These are phyloP conservation scores for Fusarium continuum DNA, from an alignment of 2,329 filamentous ascomycete genomes.

Conservation along the genomic window DNA sequence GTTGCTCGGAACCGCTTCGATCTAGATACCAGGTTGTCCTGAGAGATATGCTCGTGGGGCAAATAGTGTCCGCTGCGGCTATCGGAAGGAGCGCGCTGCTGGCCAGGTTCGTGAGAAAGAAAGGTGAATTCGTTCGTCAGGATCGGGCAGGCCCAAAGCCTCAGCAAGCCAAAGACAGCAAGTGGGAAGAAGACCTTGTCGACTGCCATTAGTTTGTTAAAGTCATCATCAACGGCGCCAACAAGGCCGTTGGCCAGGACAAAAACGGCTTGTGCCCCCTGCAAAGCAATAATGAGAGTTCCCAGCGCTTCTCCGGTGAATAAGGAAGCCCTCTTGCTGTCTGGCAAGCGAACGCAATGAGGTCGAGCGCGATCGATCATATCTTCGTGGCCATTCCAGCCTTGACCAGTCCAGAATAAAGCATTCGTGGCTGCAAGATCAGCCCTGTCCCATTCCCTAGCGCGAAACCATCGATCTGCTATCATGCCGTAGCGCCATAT, in stretches of 20 bases:
- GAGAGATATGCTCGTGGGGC: not conserved
- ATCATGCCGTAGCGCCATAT: constrained; percentile 18
- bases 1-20: too few relatives aligned
- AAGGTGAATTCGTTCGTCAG: constrained; percentile 15
- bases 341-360: constrained; percentile 1
- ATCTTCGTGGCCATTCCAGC: constrained; percentile 21
- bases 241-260: not conserved
- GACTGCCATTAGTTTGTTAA: constrained; percentile 15
- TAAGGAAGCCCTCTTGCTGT: not conserved
- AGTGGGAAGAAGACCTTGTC: constrained; percentile 17
- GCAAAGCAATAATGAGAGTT: constrained; percentile 2
- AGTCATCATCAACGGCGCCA: not conserved
- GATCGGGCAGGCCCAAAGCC: not conserved
- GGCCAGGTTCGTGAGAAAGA: too few relatives aligned
- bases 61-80: not conserved
- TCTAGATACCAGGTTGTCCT: too few relatives aligned
- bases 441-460: not conserved
- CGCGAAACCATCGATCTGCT: constrained; percentile 8
- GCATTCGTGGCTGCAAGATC: constrained; percentile 19
- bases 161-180: constrained; percentile 3
- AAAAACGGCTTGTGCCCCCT: constrained; percentile 5
- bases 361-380: not conserved
- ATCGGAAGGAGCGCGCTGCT: not conserved
- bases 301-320: constrained; percentile 1
- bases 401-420: constrained; percentile 14